These are phyloP conservation scores for Corylus avellana DNA, from an alignment of 306 rosid species.

Conservation along the genomic window DNA sequence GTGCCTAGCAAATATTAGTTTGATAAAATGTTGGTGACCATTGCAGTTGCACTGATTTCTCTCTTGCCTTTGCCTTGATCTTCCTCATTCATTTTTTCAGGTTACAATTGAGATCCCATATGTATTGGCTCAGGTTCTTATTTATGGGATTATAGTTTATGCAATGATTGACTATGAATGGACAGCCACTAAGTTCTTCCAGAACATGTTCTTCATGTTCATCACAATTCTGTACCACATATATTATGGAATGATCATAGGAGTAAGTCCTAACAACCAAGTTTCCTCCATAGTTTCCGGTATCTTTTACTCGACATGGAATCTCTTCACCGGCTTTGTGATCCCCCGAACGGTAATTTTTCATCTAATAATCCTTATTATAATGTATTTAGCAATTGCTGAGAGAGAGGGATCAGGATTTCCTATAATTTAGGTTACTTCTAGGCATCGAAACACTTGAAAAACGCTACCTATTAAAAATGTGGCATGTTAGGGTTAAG, in stretches of 20 bases:
- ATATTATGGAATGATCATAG: slow-evolving; percentile 83
- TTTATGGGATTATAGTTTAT: slow-evolving; percentile 61
- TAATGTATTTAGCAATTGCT: no score
- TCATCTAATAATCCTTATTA: neutral
- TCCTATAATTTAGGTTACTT: no score
- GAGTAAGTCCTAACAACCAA: slow-evolving; percentile 69
- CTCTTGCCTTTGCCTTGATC: neutral
- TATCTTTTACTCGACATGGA: slow-evolving; percentile 73
- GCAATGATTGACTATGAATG: slow-evolving; percentile 80
- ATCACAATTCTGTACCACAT: slow-evolving; percentile 71
- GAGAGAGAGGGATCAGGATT: no score
- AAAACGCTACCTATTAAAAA: no score
- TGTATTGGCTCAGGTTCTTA: slow-evolving; percentile 48
- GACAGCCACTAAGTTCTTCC: slow-evolving; percentile 51
- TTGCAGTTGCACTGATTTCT: neutral
- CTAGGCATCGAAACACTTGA: no score
- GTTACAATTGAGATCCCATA: slow-evolving; percentile 71
- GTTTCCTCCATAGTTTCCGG: slow-evolving; percentile 60
- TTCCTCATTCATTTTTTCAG: slow-evolving; percentile 23
- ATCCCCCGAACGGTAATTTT: slow-evolving; percentile 61
- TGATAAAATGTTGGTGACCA: no score
- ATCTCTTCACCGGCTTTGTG: slow-evolving; percentile 76
- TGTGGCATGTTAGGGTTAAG: no score
- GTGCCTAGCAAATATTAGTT: slow-evolving; percentile 22
- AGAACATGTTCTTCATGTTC: slow-evolving; percentile 75